Evolutionary conservation across 257 asterid species (phyloP), one percentile per base, ranked within the genome.

Genomic region (Petrea volubilis): DNA sequence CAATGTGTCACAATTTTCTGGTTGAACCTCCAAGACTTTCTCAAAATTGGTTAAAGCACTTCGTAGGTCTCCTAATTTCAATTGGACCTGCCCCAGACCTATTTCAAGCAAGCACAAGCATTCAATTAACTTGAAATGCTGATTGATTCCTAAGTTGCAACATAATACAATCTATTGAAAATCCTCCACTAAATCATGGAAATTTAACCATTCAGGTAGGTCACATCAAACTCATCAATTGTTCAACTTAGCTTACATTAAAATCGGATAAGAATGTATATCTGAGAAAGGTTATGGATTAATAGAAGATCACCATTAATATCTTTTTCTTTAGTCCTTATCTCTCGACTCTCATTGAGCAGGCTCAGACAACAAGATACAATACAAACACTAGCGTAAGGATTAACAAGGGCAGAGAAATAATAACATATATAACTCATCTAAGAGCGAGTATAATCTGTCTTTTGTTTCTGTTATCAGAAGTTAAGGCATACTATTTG

Each of bases 81-180:
- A 73, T 70, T 83, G 87, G 60, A 95, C 99, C 85, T 95, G 99
- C 58, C 97, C 99, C 79, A 95, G 65, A 29, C 99, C 99, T 95
- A 78, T 75, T 47, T 72, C 64, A 74, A 75, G 75, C 73, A 80
- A 73, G 71, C 66, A 77, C 57, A 51, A 7, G 5, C 20, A 61
- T 58, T 47, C 31, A 72, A 57, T 62, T 69, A 74, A 68, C 68
- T 25, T 24, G 43, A 23, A 68, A 55, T 28, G 68, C 62, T 15
- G 25, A 23, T 28, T 11, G 38, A 38, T 38, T 58, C 21, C 31
- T 28, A 50, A 34, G 65, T 62, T 76, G 65, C 44, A 34, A 34
- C 29, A 62, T 25, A 50, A 59, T 18, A 60, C 23, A 33, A 33
- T 50, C 56, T 31, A 53, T 41, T 38, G 11, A 24, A 61, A 61